These are phyloP conservation scores for Paraglomus brasilianum DNA, from an alignment of 192 early-diverging fungal genomes.

Conservation along the genomic window DNA sequence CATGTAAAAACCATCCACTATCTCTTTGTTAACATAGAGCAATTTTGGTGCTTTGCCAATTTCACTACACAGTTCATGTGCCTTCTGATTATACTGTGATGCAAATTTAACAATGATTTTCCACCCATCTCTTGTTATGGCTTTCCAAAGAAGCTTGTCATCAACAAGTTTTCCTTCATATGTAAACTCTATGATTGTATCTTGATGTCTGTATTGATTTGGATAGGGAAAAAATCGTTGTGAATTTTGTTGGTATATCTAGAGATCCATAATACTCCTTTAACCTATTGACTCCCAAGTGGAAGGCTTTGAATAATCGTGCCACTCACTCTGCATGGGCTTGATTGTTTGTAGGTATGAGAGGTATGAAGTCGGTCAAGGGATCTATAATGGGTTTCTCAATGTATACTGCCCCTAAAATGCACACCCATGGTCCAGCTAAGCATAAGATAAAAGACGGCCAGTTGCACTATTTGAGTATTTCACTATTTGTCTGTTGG, in stretches of 20 bases:
- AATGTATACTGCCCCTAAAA: conserved; percentile 14
- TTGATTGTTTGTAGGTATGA: neutral
- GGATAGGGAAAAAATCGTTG: neutral
- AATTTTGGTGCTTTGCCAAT: conserved; percentile 5
- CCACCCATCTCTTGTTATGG: neutral
- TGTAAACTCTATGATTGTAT: neutral
- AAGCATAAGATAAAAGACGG: conserved; percentile 16
- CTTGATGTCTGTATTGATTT: no score
- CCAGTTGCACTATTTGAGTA: conserved; percentile 9
- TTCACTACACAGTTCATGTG: neutral
- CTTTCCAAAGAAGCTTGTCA: conserved; percentile 9
- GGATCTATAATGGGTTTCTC: conserved; percentile 14
- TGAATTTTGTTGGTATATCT: neutral
- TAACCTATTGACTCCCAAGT: neutral
- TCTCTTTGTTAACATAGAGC: neutral
- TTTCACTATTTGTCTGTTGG: neutral
- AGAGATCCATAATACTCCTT: conserved; percentile 9
- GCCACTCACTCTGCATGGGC: neutral
- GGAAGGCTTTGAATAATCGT: conserved; percentile 8
- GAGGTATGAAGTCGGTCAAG: neutral
- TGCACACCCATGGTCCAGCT: conserved; percentile 12
- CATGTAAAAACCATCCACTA: neutral
- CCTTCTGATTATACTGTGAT: neutral
- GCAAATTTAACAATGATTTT: conserved; percentile 15
- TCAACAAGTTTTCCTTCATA: conserved; percentile 12